Evolutionary conservation across 2,329 filamentous ascomycete species (phyloP), one percentile per base, ranked within the genome.

Genomic region (Aspergillus glaucus): DNA sequence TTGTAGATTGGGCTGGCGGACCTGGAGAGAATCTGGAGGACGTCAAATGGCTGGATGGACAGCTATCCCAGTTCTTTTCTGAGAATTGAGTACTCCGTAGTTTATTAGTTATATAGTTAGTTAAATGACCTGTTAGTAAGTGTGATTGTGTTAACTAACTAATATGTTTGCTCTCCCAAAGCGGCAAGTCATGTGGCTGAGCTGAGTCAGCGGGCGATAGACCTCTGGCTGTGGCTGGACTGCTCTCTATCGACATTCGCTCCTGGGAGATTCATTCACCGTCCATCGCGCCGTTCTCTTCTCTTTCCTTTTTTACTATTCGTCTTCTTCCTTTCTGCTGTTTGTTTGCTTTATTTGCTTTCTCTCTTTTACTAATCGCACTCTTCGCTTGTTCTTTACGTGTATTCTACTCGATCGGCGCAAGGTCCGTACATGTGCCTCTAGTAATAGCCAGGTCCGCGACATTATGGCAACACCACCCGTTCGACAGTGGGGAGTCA

Each of bases 11-110:
- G 80, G 81, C 81, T 14, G 82, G 81, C 10, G 86, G 86, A 1
- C 86, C 86, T 4, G 86, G 86, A 0, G 76, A 84, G n/a, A 86
- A 79, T 55, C 79, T 77, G 50, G 81, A 85, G 28, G 87, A 91
- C 64, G 77, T 85, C 2, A 79, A 80, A 58, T 91, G 86, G 85
- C 70, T 91, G 39, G 84, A 90, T 60, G 72, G 79, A 24, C 78
- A 78, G 54, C 62, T 88, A 49, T 73, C 68, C 14, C 66, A 68
- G 6, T 79, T 85, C 45, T 79, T 84, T 50, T 67, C 55, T 8
- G 56, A 48, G 56, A 21, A 42, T 21, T 21, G 22, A 22, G 15
- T 15, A 15, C 15, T 15, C 15, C 15, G 15, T 15, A 15, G 15
- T 15, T 15, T 15, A 15, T 15, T 15, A 15, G 15, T 15, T 15